phyloP scores from a whole-genome alignment of 768 basidiomycete genomes.

The Tephrocybe sp. region DNA sequence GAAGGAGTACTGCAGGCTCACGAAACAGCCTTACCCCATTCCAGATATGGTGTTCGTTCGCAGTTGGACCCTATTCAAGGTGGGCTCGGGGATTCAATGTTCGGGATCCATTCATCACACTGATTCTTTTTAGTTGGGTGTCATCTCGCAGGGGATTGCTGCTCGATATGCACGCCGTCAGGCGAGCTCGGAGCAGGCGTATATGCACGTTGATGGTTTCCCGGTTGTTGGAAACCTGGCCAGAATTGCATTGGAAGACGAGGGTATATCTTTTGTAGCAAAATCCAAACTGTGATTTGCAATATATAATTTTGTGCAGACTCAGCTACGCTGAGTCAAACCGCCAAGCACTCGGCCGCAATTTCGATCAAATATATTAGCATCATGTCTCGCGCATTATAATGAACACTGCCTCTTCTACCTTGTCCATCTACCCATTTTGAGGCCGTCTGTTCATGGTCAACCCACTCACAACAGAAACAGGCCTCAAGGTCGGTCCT shows the following conservation, averaged over 20 bases:
- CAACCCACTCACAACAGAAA: slow-evolving; percentile 62
- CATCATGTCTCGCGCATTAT: not conserved
- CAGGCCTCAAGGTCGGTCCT: slow-evolving; percentile 68
- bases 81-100: slow-evolving; percentile 34
- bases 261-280: slow-evolving; percentile 34
- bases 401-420: not conserved
- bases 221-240: slow-evolving; percentile 67
- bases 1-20: slow-evolving; percentile 74
- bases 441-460: slow-evolving; percentile 22
- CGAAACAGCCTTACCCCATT: slow-evolving; percentile 71
- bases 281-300: slow-evolving; percentile 33
- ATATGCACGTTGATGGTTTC: slow-evolving; percentile 44
- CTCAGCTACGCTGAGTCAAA: not conserved
- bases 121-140: slow-evolving; percentile 49
- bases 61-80: slow-evolving; percentile 86
- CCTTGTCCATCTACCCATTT: not conserved
- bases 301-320: not conserved
- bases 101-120: slow-evolving; percentile 1
- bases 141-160: slow-evolving; percentile 90
- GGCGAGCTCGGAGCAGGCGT: slow-evolving; percentile 83
- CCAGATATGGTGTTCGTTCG: slow-evolving; percentile 75
- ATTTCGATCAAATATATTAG: not conserved
- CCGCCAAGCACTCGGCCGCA: not conserved
- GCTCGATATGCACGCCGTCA: slow-evolving; percentile 84
- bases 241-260: slow-evolving; percentile 54